phyloP scores from a whole-genome alignment of 768 basidiomycete species.

The Hericium rajendrae region DNA sequence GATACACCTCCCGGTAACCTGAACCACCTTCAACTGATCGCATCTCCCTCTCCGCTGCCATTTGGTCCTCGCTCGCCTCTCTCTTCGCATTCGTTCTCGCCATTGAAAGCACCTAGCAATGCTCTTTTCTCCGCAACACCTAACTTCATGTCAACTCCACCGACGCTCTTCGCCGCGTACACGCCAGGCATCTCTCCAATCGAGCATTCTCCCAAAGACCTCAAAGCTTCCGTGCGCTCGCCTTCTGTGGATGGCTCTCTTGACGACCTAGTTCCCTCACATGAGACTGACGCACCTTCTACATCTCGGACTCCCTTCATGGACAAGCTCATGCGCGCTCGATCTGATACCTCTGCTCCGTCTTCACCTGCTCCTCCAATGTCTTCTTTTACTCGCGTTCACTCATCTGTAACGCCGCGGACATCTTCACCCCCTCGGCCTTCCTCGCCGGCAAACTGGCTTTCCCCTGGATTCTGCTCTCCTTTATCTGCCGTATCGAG shows the following conservation, averaged over 20 bases:
- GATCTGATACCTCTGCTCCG: not conserved
- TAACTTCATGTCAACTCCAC: not conserved
- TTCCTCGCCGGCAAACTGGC: not conserved
- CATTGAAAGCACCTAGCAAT: not conserved
- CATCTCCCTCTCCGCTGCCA: constrained; percentile 11
- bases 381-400: not conserved
- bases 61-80: not conserved
- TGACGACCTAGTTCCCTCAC: too few species aligned
- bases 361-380: not conserved
- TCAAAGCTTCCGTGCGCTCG: not conserved
- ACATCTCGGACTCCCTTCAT: not conserved
- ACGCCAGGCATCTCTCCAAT: constrained; percentile 8
- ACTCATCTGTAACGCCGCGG: not conserved
- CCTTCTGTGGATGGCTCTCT: not conserved
- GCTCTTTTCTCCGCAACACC: not conserved
- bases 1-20: not conserved
- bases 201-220: not conserved
- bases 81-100: constrained; percentile 3
- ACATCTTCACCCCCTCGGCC: not conserved
- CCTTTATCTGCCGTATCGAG: not conserved
- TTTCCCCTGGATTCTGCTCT: not conserved
- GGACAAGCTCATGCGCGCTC: constrained; percentile 1
- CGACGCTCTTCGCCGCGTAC: constrained; percentile 6
- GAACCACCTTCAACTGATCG: constrained; percentile 9
- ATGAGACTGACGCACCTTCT: too few species aligned